Evolutionary conservation across 2,329 filamentous ascomycete genomes (phyloP).

Genomic region (Fusarium caatingaense): DNA sequence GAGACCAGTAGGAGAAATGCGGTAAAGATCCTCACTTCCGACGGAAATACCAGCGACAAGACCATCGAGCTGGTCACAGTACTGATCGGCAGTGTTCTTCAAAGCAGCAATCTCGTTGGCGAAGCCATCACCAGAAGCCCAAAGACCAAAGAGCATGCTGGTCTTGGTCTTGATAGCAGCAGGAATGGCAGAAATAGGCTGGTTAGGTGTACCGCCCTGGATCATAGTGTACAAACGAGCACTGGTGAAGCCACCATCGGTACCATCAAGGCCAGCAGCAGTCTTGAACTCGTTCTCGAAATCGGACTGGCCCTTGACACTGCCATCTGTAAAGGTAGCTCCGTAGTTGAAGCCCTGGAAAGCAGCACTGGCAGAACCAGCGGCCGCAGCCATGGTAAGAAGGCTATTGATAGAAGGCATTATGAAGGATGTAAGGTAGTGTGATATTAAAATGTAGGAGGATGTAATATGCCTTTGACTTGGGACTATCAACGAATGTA

Average conservation of each 20-base stretch:
- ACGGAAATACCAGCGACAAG: slow-evolving; percentile 86
- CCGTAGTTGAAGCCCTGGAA: slow-evolving; percentile 81
- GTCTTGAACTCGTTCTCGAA: slow-evolving; percentile 77
- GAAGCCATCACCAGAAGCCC: slow-evolving; percentile 80
- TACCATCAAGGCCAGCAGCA: slow-evolving; percentile 72
- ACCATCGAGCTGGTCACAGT: slow-evolving; percentile 72
- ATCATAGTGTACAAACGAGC: slow-evolving; percentile 82
- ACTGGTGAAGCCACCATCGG: slow-evolving; percentile 71
- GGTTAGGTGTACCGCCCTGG: slow-evolving; percentile 73
- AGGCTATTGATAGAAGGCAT: slow-evolving; percentile 51
- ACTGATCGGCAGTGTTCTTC: slow-evolving; percentile 73
- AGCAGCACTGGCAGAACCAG: slow-evolving; percentile 52
- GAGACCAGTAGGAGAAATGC: slow-evolving; percentile 77
- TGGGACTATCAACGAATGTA: slow-evolving; percentile 30
- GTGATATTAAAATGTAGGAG: neutral
- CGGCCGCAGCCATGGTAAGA: slow-evolving; percentile 51
- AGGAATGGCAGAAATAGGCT: slow-evolving; percentile 77
- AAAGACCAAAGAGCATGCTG: slow-evolving; percentile 82
- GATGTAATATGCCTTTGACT: neutral
- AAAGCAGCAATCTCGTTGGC: slow-evolving; percentile 80
- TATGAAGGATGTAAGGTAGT: slow-evolving; percentile 5
- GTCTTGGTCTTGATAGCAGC: slow-evolving; percentile 86
- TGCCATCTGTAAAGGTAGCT: slow-evolving; percentile 68
- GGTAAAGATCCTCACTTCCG: slow-evolving; percentile 88
- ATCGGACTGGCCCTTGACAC: slow-evolving; percentile 69